Evolutionary conservation across 192 early-diverging fungal species (phyloP).

Genomic region (Coemansia erecta): DNA sequence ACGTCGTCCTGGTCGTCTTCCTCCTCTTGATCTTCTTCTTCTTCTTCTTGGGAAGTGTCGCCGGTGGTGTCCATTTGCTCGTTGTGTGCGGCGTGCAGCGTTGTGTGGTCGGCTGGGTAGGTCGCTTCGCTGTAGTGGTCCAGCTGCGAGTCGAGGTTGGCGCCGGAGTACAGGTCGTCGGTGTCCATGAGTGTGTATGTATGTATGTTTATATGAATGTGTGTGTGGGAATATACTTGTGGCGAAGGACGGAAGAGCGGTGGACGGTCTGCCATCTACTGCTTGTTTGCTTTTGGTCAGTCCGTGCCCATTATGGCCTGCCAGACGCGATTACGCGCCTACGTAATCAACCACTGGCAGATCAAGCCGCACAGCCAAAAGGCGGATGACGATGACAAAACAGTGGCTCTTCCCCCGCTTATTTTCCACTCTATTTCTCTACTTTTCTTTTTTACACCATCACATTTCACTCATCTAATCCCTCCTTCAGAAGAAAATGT

Average conservation of each 20-base stretch:
- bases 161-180: slow-evolving; percentile 15
- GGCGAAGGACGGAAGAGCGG: background rate
- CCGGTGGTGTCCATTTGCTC: slow-evolving; percentile 11
- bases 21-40: no score
- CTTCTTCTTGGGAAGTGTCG: slow-evolving; percentile 2
- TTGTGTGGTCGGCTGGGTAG: background rate
- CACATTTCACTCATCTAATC: background rate
- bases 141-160: slow-evolving; percentile 18
- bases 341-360: background rate
- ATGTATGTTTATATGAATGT: background rate
- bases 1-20: slow-evolving; percentile 32
- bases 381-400: background rate
- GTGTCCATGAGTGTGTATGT: slow-evolving; percentile 11
- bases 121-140: slow-evolving; percentile 7
- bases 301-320: background rate
- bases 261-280: background rate
- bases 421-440: background rate
- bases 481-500: slow-evolving; percentile 15
- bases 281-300: background rate
- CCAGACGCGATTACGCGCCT: no score
- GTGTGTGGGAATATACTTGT: background rate
- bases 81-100: background rate
- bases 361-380: background rate
- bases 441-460: background rate
- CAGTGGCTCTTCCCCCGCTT: background rate